phyloP scores from a whole-genome alignment of 2,329 filamentous ascomycete species.

The Macrophomina phaseolina region DNA sequence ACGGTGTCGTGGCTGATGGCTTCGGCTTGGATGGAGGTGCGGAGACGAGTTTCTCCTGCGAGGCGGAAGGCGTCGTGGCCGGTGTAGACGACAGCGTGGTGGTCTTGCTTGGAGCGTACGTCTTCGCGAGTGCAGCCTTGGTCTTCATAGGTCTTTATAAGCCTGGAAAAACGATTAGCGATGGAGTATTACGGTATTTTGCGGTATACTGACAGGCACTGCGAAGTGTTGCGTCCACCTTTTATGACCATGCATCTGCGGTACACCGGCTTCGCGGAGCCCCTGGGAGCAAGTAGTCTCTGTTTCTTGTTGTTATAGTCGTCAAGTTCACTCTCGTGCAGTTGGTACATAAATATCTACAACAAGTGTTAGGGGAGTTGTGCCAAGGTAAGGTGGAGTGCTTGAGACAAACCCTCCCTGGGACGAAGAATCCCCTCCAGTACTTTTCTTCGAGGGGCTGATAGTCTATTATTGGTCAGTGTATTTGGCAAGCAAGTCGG shows the following conservation, averaged over 20 bases:
- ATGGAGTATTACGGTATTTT: background rate
- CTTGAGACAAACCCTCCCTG: background rate
- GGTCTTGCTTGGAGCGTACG: constrained; percentile 2
- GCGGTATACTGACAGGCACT: background rate
- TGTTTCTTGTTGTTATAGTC: constrained; percentile 4
- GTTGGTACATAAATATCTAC: constrained; percentile 16
- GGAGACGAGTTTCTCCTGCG: background rate
- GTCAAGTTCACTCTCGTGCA: constrained; percentile 1
- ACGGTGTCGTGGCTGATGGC: constrained; percentile 10
- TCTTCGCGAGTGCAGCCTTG: background rate
- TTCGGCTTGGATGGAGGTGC: constrained; percentile 14
- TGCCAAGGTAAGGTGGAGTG: no score
- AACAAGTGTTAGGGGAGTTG: background rate
- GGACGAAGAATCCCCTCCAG: constrained; percentile 4
- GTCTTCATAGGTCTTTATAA: constrained; percentile 6
- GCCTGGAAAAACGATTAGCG: background rate
- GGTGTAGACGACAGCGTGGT: constrained; percentile 8
- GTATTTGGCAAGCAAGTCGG: background rate
- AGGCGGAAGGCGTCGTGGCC: background rate
- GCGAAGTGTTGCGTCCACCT: background rate
- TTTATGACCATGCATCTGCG: constrained; percentile 5
- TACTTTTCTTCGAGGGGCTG: background rate
- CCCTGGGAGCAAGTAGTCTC: background rate
- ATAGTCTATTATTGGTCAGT: background rate
- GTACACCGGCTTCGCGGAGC: background rate